A percentile compares a stretch with the other conserved stretches of the same genome.
Evolutionary conservation across 1,284 basidiomycete species (phyloP).

Genomic region (Pyrrhoderma lamaoense): DNA sequence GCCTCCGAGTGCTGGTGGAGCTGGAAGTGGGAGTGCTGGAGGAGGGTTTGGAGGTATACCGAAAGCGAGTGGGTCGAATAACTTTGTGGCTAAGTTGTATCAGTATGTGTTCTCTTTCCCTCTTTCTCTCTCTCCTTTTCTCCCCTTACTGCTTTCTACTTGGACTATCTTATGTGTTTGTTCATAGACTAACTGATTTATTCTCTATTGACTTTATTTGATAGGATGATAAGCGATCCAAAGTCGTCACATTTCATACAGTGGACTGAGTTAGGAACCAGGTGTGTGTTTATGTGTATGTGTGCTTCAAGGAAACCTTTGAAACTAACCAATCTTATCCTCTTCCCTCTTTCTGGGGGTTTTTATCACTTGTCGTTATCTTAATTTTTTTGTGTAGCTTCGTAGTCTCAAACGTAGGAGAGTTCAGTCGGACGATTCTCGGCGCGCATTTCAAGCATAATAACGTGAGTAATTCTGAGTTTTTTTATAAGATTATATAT

Average conservation of each 20-base stretch:
- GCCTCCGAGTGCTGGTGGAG: not conserved
- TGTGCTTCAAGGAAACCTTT: not conserved
- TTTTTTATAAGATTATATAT: too few relatives aligned
- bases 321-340: not conserved
- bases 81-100: conserved; percentile 78
- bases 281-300: conserved; percentile 27
- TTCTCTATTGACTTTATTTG: not conserved
- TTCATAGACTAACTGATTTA: not conserved
- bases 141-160: conserved; percentile 3
- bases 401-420: conserved; percentile 74
- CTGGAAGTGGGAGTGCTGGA: conserved; percentile 1
- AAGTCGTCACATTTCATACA: conserved; percentile 71
- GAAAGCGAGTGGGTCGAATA: conserved; percentile 67
- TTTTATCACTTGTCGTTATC: not conserved
- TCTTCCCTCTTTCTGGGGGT: not conserved
- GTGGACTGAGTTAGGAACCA: conserved; percentile 73
- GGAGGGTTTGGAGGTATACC: conserved; percentile 7
- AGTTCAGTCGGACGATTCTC: conserved; percentile 73
- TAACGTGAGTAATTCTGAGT: conserved; percentile 52
- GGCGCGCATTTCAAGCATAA: conserved; percentile 81
- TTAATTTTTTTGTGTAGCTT: conserved; percentile 38
- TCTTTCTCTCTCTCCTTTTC: conserved; percentile 5
- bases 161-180: not conserved
- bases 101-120: conserved; percentile 45
- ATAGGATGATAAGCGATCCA: conserved; percentile 74